These are phyloP conservation scores for Xerocomus nothofagi DNA, from an alignment of 1,284 basidiomycete species.

Conservation along the genomic window DNA sequence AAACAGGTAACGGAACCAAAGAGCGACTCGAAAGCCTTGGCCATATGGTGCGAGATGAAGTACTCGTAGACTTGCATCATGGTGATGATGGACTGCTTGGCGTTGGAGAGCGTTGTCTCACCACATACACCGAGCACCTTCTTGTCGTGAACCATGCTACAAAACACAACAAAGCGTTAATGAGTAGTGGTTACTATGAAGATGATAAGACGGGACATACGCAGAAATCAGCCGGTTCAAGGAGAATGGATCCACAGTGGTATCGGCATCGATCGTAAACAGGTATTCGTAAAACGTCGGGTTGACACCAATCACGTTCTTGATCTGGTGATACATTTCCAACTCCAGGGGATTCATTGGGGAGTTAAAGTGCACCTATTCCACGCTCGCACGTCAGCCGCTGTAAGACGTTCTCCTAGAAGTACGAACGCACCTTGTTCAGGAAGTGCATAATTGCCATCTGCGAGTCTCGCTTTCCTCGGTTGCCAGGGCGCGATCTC, in stretches of 20 bases:
- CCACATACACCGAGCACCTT: slow-evolving; percentile 92
- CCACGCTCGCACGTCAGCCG: background rate
- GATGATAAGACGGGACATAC: slow-evolving; percentile 45
- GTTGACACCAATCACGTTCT: slow-evolving; percentile 99
- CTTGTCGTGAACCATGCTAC: slow-evolving; percentile 89
- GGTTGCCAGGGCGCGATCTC: slow-evolving; percentile 89
- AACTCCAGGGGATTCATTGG: slow-evolving; percentile 97
- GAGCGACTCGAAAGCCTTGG: slow-evolving; percentile 96
- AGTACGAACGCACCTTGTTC: slow-evolving; percentile 70
- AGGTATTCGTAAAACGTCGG: slow-evolving; percentile 98
- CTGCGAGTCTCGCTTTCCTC: slow-evolving; percentile 97
- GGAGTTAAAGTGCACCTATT: slow-evolving; percentile 90
- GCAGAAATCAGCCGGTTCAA: slow-evolving; percentile 91
- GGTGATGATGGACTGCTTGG: slow-evolving; percentile 91
- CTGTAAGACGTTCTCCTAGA: background rate
- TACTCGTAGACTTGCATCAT: slow-evolving; percentile 99
- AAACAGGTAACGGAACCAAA: slow-evolving; percentile 99
- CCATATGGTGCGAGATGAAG: slow-evolving; percentile 96
- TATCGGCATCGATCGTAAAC: slow-evolving; percentile 98
- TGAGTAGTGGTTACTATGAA: background rate
- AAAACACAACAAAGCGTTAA: background rate
- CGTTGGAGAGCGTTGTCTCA: slow-evolving; percentile 87
- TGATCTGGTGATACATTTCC: slow-evolving; percentile 99
- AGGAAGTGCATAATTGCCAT: slow-evolving; percentile 96
- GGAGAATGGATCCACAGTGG: slow-evolving; percentile 83